Base-by-base conservation (phyloP, 1,284 basidiomycete species). In the Cryptococcus sp. region DNA sequence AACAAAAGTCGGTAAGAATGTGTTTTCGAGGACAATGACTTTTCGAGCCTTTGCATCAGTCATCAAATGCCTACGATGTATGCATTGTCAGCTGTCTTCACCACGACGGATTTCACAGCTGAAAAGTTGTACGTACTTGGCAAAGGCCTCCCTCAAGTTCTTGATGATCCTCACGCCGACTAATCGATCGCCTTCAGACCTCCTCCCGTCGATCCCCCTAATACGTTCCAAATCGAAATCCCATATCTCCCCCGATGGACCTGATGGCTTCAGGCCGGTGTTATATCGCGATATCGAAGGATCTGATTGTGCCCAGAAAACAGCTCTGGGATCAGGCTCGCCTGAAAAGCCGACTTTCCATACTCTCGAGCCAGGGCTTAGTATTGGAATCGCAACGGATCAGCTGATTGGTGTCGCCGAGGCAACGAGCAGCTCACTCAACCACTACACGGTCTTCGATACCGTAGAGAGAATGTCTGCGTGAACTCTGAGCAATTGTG, bases 21-120 rank as follows among this genome's bases (percentile, higher is more conserved):
- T 90, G 72, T 92, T 89, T 76, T 98, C 94, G 6, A 95, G 82
- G 25, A 99, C 72, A 50, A 98, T 89, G 56, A 99, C 88, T 75
- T 95, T 96, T 50, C 95, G 85, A 38, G 91, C 87, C 75, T 93
- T 95, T 0, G 94, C 89, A 73, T 98, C 96, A 61, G 90, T 89
- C 75, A 97, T 83, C 46, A 99, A 83, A 56, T 91, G 89, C 69
- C 93, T 94, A 19, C 10, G 11, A 5, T 25, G 3, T 20, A 34
- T 40, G 23, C 49, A n/a, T 17, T n/a, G 52, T 57, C 37, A 59
- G 58, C 47, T 49, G 20, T 46, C 29, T 64, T 40, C 5, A 5
- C 48, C n/a, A n/a, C n/a, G n/a, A 13, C 13, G 29, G 13, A 34
- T 10, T 34, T 34, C 29, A 34, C 29, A 34, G 29, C 29, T 34